These are phyloP conservation scores for Cryptococcus sp. DNA, from an alignment of 1,284 basidiomycete genomes.

Conservation along the genomic window DNA sequence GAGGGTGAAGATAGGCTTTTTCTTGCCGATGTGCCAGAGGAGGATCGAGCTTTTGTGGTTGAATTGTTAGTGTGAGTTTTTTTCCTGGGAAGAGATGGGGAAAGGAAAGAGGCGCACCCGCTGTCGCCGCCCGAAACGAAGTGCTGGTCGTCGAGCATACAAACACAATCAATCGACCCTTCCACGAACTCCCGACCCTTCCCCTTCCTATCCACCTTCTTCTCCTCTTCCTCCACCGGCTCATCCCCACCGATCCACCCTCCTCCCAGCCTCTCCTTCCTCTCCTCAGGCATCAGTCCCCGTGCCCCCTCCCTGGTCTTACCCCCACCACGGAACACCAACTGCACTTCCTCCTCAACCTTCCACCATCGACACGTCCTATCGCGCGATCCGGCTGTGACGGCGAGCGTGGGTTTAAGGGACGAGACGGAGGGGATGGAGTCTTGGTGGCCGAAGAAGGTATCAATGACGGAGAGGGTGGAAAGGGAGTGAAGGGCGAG, in stretches of 20 bases:
- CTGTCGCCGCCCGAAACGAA: slow-evolving; percentile 94
- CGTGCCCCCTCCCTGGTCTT: slow-evolving; percentile 67
- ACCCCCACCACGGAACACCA: slow-evolving; percentile 92
- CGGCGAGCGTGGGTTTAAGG: slow-evolving; percentile 75
- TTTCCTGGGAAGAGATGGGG: neutral
- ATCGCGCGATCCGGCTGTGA: slow-evolving; percentile 86
- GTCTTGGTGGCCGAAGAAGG: slow-evolving; percentile 96
- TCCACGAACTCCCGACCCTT: slow-evolving; percentile 66
- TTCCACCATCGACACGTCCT: slow-evolving; percentile 95
- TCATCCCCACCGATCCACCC: slow-evolving; percentile 26
- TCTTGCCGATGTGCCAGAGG: slow-evolving; percentile 90
- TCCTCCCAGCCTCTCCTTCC: slow-evolving; percentile 37
- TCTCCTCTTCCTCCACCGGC: slow-evolving; percentile 37
- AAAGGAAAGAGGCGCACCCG: slow-evolving; percentile 60
- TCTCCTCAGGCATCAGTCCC: slow-evolving; percentile 58
- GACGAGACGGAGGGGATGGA: slow-evolving; percentile 72
- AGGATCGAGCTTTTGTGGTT: slow-evolving; percentile 66
- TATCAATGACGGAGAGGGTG: slow-evolving; percentile 89
- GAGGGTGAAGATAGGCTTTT: slow-evolving; percentile 87
- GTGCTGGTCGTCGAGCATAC: slow-evolving; percentile 89
- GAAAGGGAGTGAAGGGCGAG: slow-evolving; percentile 85
- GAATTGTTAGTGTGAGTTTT: neutral
- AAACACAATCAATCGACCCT: slow-evolving; percentile 85
- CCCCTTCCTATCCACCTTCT: slow-evolving; percentile 47
- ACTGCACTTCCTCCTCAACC: slow-evolving; percentile 89